Conservation (phyloP, 1,284 basidiomycete species). For the Takashimella tepidaria region DNA sequence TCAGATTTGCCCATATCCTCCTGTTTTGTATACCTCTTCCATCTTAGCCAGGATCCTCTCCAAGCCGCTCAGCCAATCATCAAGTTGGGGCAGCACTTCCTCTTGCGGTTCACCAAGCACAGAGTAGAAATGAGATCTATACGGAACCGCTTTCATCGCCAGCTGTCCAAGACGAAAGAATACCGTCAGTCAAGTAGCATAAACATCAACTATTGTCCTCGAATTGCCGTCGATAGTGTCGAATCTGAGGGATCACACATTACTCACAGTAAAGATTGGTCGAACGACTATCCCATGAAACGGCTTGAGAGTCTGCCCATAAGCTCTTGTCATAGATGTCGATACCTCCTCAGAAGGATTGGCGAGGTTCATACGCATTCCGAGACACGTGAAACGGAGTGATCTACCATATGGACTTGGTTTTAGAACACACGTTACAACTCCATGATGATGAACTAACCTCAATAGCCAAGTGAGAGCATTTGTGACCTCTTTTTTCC, state of each 20-base stretch:
- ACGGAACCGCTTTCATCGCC: constrained; percentile 90
- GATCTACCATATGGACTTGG: background rate
- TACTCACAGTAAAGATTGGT: constrained; percentile 69
- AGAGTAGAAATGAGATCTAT: constrained; percentile 73
- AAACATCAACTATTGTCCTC: too few species aligned
- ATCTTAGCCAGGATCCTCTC: constrained; percentile 18
- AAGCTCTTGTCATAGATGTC: constrained; percentile 67
- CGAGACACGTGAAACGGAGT: constrained; percentile 76
- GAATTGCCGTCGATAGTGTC: too few species aligned
- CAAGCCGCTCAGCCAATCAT: constrained; percentile 18
- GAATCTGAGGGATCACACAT: too few species aligned
- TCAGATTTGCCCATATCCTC: constrained; percentile 9
- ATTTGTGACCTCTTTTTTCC: constrained; percentile 15
- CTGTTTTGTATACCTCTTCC: constrained; percentile 16
- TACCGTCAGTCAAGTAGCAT: too few species aligned
- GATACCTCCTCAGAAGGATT: constrained; percentile 65
- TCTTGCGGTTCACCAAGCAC: constrained; percentile 58
- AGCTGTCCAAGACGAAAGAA: constrained; percentile 53
- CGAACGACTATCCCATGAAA: constrained; percentile 79
- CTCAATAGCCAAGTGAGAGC: constrained; percentile 21
- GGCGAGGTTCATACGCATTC: constrained; percentile 63
- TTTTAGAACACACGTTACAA: background rate
- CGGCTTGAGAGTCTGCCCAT: constrained; percentile 68
- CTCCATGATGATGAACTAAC: constrained; percentile 3
- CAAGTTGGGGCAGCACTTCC: constrained; percentile 19